phyloP scores from a whole-genome alignment of 2,329 filamentous ascomycete genomes.

The Escovopsis sp. region DNA sequence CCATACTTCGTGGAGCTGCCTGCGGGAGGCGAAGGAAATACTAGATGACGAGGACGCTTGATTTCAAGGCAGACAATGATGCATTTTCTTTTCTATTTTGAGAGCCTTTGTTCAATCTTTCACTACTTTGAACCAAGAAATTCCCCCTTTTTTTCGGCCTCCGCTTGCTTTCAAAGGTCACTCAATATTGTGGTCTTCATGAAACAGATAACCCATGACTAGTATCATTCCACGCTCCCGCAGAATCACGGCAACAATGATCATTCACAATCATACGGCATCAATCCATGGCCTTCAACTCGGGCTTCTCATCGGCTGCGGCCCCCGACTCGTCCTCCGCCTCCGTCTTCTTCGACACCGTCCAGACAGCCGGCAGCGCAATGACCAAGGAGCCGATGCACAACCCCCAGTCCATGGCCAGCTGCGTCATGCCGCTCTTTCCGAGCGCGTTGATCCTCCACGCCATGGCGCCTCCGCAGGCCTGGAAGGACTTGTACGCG shows the following conservation, averaged over 20 bases:
- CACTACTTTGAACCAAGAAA: background rate
- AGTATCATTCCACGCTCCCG: background rate
- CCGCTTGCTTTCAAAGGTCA: background rate
- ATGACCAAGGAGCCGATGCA: constrained; percentile 28
- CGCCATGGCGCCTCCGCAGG: constrained; percentile 28
- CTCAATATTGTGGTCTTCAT: background rate
- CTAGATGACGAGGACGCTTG: background rate
- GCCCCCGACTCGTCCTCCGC: background rate
- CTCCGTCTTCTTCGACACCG: background rate
- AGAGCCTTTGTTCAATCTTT: background rate
- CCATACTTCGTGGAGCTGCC: background rate
- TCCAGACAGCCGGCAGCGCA: constrained; percentile 26
- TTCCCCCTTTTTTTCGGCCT: background rate
- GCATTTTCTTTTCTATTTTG: background rate
- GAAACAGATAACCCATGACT: background rate
- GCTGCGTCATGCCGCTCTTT: constrained; percentile 23
- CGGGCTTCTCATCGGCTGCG: background rate
- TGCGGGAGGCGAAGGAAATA: background rate
- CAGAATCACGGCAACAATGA: no score
- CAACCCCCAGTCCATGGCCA: constrained; percentile 31
- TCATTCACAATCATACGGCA: no score
- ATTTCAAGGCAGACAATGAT: background rate
- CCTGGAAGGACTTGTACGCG: constrained; percentile 31
- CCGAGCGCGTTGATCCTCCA: constrained; percentile 27
- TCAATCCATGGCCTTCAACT: background rate